phyloP scores from a whole-genome alignment of 305 asterid species.

The Fraxinus platypoda region DNA sequence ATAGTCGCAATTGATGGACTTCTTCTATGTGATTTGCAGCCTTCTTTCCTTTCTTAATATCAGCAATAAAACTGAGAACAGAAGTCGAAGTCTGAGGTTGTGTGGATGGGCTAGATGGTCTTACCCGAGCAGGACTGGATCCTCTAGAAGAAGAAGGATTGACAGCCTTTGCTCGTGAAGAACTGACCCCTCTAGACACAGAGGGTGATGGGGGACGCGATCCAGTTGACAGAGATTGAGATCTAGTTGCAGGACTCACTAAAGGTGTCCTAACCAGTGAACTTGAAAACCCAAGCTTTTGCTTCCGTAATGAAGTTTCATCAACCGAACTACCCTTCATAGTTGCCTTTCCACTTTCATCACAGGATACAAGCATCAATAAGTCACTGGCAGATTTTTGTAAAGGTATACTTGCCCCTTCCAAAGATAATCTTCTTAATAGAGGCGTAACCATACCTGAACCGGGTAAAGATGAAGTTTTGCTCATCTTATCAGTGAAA shows the following conservation, averaged over 20 bases:
- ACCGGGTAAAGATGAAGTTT: constrained; percentile 36
- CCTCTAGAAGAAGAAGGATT: constrained; percentile 55
- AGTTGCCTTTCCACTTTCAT: constrained; percentile 32
- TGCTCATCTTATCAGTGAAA: constrained; percentile 51
- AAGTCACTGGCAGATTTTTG: constrained; percentile 59
- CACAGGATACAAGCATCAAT: constrained; percentile 34
- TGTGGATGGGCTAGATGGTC: constrained; percentile 80
- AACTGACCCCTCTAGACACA: constrained; percentile 67
- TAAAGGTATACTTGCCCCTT: constrained; percentile 46
- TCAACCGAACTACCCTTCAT: constrained; percentile 28
- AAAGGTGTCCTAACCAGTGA: constrained; percentile 48
- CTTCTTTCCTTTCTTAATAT: constrained; percentile 71
- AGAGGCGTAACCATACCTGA: constrained; percentile 44
- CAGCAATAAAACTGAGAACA: constrained; percentile 74
- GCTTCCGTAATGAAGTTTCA: constrained; percentile 39
- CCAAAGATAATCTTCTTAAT: constrained; percentile 66
- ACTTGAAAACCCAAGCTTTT: constrained; percentile 44
- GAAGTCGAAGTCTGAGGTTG: constrained; percentile 61
- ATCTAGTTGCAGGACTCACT: constrained; percentile 50
- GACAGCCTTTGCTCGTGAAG: constrained; percentile 50
- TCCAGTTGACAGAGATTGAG: constrained; percentile 40
- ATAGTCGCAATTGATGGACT: constrained; percentile 74
- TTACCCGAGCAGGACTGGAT: constrained; percentile 68
- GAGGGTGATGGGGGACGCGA: constrained; percentile 58
- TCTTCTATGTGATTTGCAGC: constrained; percentile 70